Conservation (phyloP, 805 yeast species). For the Saturnispora mendoncae region DNA sequence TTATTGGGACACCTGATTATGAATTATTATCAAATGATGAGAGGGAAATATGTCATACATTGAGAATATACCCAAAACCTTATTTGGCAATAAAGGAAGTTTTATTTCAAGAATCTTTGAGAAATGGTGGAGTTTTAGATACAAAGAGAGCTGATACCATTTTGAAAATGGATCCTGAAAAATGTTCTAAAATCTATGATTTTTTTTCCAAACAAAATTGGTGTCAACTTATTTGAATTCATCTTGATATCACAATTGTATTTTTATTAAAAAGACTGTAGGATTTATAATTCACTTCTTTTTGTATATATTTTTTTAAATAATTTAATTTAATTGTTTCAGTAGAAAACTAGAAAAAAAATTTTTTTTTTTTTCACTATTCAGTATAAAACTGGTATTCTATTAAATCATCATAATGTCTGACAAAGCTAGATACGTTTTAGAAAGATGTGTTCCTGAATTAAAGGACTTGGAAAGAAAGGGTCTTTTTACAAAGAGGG, state of each 20-base stretch:
- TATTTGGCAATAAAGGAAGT: slow-evolving; percentile 88
- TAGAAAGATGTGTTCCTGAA: slow-evolving; percentile 79
- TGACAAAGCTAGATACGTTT: slow-evolving; percentile 40
- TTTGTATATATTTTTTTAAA: too few relatives aligned
- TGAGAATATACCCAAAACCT: slow-evolving; percentile 86
- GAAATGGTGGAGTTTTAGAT: slow-evolving; percentile 76
- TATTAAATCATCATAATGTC: slow-evolving; percentile 28
- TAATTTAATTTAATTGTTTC: too few relatives aligned
- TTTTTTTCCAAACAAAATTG: slow-evolving; percentile 90
- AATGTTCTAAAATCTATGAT: slow-evolving; percentile 83
- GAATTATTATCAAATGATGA: slow-evolving; percentile 83
- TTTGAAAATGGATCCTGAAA: slow-evolving; percentile 74
- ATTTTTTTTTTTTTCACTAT: slow-evolving; percentile 2
- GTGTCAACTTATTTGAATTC: slow-evolving; percentile 38
- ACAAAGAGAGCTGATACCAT: slow-evolving; percentile 80
- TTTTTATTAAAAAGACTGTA: too few relatives aligned
- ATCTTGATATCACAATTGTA: slow-evolving; percentile 4
- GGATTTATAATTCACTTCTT: too few relatives aligned
- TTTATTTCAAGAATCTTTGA: slow-evolving; percentile 75
- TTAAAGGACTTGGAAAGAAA: slow-evolving; percentile 77
- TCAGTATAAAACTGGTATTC: background rate
- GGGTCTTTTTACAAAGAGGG: slow-evolving; percentile 74
- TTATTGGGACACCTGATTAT: slow-evolving; percentile 71
- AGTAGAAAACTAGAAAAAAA: background rate
- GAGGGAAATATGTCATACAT: slow-evolving; percentile 70